Conservation (phyloP, 148 eudicot genomes). For the Rhododendron simsii region DNA sequence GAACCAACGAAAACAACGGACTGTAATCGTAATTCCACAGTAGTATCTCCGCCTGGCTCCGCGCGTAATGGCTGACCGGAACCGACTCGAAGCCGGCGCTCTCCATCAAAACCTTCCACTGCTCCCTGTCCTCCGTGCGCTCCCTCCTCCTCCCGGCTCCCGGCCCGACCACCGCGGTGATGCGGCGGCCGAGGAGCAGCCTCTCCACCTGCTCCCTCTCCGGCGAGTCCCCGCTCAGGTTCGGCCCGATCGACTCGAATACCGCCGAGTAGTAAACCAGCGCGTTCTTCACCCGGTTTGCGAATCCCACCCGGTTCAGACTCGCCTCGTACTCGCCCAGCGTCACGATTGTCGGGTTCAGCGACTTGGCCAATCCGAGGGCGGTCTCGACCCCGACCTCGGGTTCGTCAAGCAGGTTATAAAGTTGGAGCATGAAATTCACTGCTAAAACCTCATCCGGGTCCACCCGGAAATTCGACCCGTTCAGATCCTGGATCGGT, state of each 20-base stretch:
- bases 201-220: constrained; percentile 62
- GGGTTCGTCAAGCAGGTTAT: constrained; percentile 52
- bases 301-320: constrained; percentile 54
- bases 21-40: constrained; percentile 80
- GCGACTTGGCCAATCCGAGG: constrained; percentile 54
- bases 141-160: constrained; percentile 34
- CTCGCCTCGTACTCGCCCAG: constrained; percentile 83
- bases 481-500: constrained; percentile 43
- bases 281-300: constrained; percentile 51
- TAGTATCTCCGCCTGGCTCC: constrained; percentile 74
- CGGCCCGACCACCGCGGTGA: constrained; percentile 49
- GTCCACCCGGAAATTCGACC: constrained; percentile 38
- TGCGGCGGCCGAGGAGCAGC: constrained; percentile 51
- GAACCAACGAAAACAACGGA: constrained; percentile 42
- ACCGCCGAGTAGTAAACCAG: constrained; percentile 57
- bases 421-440: constrained; percentile 89
- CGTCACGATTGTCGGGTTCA: constrained; percentile 65
- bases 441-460: constrained; percentile 66
- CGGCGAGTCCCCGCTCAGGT: constrained; percentile 49
- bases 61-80: constrained; percentile 66
- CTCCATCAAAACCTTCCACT: constrained; percentile 66
- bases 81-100: constrained; percentile 62
- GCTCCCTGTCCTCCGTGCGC: constrained; percentile 59
- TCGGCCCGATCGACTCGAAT: constrained; percentile 78
- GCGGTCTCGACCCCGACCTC: constrained; percentile 41